Conservation (phyloP, 2,329 filamentous ascomycete species). For the Colletotrichum sp. region DNA sequence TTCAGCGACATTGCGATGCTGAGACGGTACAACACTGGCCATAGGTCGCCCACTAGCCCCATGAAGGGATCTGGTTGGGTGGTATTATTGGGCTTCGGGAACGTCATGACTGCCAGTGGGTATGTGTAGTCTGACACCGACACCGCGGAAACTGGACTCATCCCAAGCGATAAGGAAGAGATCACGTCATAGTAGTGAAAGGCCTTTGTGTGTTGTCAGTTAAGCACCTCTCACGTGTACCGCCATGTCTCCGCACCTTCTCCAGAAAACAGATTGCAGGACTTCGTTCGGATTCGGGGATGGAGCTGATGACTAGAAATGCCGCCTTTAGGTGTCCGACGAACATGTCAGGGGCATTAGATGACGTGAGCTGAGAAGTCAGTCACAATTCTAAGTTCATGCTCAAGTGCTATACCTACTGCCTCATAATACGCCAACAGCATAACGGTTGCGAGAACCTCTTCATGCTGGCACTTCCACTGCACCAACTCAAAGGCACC, state of each 20-base stretch:
- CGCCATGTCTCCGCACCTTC: background rate
- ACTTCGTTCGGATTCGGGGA: background rate
- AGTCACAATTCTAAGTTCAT: background rate
- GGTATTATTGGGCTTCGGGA: accelerated
- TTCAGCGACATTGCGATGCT: background rate
- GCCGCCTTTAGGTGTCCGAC: background rate
- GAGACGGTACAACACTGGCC: background rate
- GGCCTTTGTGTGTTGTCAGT: background rate
- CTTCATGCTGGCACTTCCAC: background rate
- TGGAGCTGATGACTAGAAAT: background rate
- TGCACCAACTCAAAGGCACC: background rate
- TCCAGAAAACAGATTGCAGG: background rate
- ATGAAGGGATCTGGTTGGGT: accelerated
- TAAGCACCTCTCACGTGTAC: accelerated
- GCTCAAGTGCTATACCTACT: background rate
- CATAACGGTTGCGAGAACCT: background rate
- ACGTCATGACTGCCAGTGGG: background rate
- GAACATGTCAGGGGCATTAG: background rate
- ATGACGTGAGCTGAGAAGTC: background rate
- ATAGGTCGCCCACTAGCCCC: background rate
- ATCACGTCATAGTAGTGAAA: background rate
- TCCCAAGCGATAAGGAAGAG: background rate
- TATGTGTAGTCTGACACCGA: background rate
- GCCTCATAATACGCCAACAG: background rate
- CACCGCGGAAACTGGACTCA: accelerated